Evolutionary conservation across 768 basidiomycete genomes (phyloP).

Genomic region (Flagelloscypha sp.): DNA sequence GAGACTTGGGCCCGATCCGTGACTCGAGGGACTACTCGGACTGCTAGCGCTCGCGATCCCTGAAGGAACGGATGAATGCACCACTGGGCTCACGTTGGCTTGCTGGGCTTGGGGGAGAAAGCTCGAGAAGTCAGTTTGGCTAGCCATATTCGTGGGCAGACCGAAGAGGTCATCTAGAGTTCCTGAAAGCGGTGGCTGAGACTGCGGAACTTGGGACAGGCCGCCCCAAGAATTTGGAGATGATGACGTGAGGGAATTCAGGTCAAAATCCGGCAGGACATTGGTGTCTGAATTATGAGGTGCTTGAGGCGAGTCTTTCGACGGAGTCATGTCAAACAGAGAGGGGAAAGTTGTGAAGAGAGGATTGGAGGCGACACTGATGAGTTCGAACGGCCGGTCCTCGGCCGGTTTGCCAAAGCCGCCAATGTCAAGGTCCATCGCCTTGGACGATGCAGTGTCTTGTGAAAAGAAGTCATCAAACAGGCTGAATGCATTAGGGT

Average conservation of each 20-base stretch:
- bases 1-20: slow-evolving; percentile 18
- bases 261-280: slow-evolving; percentile 40
- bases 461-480: slow-evolving; percentile 49
- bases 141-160: slow-evolving; percentile 17
- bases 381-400: slow-evolving; percentile 44
- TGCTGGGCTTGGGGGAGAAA: slow-evolving; percentile 24
- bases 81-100: slow-evolving; percentile 45
- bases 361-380: slow-evolving; percentile 77
- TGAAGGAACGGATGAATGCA: slow-evolving; percentile 29
- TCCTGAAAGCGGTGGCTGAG: slow-evolving; percentile 23
- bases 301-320: no score
- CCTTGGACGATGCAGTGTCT: slow-evolving; percentile 44
- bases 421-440: slow-evolving; percentile 54
- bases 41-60: slow-evolving; percentile 14
- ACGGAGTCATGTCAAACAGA: slow-evolving; percentile 37
- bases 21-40: slow-evolving; percentile 35
- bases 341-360: slow-evolving; percentile 78
- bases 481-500: slow-evolving; percentile 56
- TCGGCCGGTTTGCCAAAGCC: slow-evolving; percentile 43
- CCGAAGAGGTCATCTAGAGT: slow-evolving; percentile 41
- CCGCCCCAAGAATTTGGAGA: slow-evolving; percentile 24
- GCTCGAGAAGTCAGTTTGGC: slow-evolving; percentile 24
- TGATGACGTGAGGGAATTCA: slow-evolving; percentile 39
- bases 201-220: no score
- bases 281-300: no score